Evolutionary conservation across 2,329 filamentous ascomycete species (phyloP).

Genomic region (Podosphaera xanthii): DNA sequence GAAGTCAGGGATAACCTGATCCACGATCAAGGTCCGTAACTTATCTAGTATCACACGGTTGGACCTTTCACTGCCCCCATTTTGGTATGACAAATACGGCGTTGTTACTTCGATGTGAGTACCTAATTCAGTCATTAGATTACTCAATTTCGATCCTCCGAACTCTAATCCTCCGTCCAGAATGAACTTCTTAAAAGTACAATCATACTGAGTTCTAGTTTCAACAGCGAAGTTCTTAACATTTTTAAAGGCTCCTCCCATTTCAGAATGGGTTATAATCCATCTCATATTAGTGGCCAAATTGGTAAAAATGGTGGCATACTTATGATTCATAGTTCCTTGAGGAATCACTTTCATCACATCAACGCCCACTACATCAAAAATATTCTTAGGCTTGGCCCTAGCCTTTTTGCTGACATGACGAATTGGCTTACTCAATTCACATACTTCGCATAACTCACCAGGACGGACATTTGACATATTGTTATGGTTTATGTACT

Average conservation of each 20-base stretch:
- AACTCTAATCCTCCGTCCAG: not conserved
- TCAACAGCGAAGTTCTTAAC: not conserved
- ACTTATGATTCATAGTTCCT: too few relatives aligned
- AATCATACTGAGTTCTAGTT: not conserved
- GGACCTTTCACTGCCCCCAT: not conserved
- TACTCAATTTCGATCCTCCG: not conserved
- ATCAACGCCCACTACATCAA: not conserved
- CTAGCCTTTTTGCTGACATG: not conserved
- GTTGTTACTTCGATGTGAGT: slow-evolving; percentile 1
- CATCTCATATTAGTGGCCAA: too few relatives aligned
- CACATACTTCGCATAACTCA: not conserved
- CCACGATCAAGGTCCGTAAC: not conserved
- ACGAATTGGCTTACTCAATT: not conserved
- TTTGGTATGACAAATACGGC: not conserved
- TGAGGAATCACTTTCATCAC: too few relatives aligned
- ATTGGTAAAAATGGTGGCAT: too few relatives aligned
- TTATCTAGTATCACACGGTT: not conserved
- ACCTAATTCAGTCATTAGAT: not conserved
- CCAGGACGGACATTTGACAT: not conserved
- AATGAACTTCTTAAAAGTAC: not conserved
- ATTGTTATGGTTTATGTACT: not conserved
- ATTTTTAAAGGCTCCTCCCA: not conserved
- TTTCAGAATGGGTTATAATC: not conserved
- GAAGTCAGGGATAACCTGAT: not conserved
- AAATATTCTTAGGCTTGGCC: not conserved